Evolutionary conservation across 495 filamentous ascomycete species (phyloP), one percentile per base, ranked within the genome.

Genomic region (Physcia stellaris): DNA sequence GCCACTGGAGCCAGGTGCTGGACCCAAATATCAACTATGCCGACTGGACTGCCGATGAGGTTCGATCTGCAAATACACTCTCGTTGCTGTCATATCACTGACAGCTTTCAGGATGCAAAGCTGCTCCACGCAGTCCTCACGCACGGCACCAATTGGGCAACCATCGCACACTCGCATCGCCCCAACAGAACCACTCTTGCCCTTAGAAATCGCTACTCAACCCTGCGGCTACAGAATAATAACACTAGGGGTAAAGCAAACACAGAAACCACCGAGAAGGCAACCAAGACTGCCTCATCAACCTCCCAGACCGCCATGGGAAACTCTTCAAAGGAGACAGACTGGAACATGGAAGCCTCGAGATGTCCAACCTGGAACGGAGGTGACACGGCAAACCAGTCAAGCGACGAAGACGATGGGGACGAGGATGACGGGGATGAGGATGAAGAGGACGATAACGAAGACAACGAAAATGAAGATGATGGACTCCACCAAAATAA

Each of bases 171-270:
- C 44, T 43, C 35, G 2, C 40, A 58, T 39, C 52, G 55, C 9
- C 55, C 58, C 11, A 53, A 54, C 13, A 55, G 58, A 22, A 60
- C 58, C 4, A 50, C 52, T 12, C 44, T 60, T 17, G 44, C 57
- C 6, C 57, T 57, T 16, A 61, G 58, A 44, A 60, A 61, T 43
- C 42, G 58, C 0, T 60, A 51, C 38, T 55, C 51, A 37, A 51
- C 55, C 12, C 44, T 59, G 9, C 56, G 37, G 27, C 38, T 24
- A 34, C 52, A 46, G 20, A 15, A 35, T 35, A 12, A 35, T 5
- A 17, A 16, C 20, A 20, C 12, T 3, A 21, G n/a, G 5, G 11
- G 3, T 17, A 28, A 13, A 28, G n/a, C 9, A 9, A 28, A 13
- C 26, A 28, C 13, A 28, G 26, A 28, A 28, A 28, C 9, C 26